Percentiles rank a stretch among this genome's conserved stretches.
These are phyloP conservation scores for Helianthus tuberosus DNA, from an alignment of 129 eudicot genomes.

Conservation along the genomic window DNA sequence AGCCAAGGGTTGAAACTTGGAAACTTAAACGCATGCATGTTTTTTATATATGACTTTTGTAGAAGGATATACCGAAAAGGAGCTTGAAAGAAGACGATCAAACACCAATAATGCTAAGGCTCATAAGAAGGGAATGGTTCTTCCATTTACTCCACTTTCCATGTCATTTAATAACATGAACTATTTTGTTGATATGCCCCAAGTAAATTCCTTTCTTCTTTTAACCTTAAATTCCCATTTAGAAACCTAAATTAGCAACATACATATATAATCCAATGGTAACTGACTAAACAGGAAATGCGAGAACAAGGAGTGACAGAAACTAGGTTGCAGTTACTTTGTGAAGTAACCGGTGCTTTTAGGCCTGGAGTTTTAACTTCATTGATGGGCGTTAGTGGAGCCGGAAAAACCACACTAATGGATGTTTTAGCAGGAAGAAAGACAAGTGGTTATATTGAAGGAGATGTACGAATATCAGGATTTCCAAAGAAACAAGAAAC, in stretches of 20 bases:
- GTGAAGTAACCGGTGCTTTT: constrained; percentile 79
- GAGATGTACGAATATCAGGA: constrained; percentile 83
- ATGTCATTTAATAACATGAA: constrained; percentile 49
- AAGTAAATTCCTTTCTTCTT: constrained; percentile 30
- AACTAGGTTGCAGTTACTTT: constrained; percentile 66
- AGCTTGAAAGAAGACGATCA: neutral
- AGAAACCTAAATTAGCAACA: neutral
- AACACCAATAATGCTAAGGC: constrained; percentile 8
- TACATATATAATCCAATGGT: neutral
- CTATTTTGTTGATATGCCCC: constrained; percentile 58
- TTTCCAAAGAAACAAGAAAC: constrained; percentile 91
- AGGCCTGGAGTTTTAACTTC: constrained; percentile 94
- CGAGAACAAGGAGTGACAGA: constrained; percentile 67
- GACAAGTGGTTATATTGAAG: constrained; percentile 90
- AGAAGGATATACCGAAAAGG: neutral
- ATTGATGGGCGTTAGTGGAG: constrained; percentile 98
- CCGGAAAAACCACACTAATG: constrained; percentile 93
- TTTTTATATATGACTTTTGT: constrained; percentile 21
- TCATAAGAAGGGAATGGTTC: constrained; percentile 46
- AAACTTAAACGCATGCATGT: constrained; percentile 12
- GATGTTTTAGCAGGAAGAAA: constrained; percentile 96
- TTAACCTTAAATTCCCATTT: neutral
- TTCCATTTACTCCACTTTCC: constrained; percentile 47
- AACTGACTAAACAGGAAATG: constrained; percentile 62
- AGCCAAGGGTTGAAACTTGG: constrained; percentile 21